Percentiles rank a stretch among this genome's conserved stretches.
phyloP scores from a whole-genome alignment of 176 grass and related monocot genomes.

The Miscanthus lutarioriparius region DNA sequence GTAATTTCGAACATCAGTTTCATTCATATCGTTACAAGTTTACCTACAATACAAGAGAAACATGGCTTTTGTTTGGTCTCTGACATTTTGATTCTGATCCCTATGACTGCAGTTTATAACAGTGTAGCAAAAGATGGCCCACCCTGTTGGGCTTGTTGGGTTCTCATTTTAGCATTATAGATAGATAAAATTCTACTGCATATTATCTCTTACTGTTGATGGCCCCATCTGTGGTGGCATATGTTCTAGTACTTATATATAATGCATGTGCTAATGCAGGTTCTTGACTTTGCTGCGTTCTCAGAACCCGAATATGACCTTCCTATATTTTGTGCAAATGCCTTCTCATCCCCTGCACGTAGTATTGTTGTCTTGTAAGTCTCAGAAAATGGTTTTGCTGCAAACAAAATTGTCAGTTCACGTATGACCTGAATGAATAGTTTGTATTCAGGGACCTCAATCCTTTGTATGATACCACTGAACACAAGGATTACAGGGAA shows the following conservation, averaged over 20 bases:
- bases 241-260: conserved; percentile 24
- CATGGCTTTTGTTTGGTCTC: not conserved
- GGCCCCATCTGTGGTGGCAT: not conserved
- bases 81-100: not conserved
- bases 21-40: not conserved
- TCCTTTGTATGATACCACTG: conserved; percentile 77
- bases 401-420: not conserved
- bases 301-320: conserved; percentile 80
- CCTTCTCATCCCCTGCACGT: conserved; percentile 61
- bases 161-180: not conserved
- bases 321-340: conserved; percentile 94
- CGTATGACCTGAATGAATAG: not conserved
- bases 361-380: conserved; percentile 87
- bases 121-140: not conserved
- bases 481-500: conserved; percentile 63
- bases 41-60: not conserved
- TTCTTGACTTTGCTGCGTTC: conserved; percentile 87
- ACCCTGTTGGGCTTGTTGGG: not conserved
- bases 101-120: not conserved
- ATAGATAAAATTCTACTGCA: not conserved
- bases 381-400: not conserved
- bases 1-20: not conserved
- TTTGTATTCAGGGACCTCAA: conserved; percentile 71
- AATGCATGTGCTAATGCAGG: conserved; percentile 40
- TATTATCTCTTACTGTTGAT: not conserved